Base-by-base conservation (phyloP, 169 alveolate species). In the Toxoplasma gondii region DNA sequence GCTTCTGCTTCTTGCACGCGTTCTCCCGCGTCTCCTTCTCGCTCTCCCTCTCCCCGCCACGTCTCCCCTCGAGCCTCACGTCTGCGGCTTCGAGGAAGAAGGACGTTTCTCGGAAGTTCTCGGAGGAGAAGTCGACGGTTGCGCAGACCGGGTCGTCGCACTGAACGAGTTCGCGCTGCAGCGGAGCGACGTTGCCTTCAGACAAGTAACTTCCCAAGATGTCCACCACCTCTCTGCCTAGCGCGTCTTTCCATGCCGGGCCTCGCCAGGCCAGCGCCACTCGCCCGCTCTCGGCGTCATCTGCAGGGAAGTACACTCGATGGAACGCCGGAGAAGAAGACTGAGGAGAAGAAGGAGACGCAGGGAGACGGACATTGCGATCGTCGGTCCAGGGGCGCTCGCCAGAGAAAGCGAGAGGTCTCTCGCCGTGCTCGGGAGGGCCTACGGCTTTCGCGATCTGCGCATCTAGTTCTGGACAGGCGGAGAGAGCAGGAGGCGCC, bases 251-350 rank as follows among this genome's bases (percentile, higher is more conserved):
- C 91, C 91, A 86, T 49, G 70, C 80, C 5, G 91, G 80, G 2
- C 91, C 91, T 12, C 91, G 41, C 91, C 91, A 86, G n/a, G 64
- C 91, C 80, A 86, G 38, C 31, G 49, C 78, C 91, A 86, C 80
- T 19, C 78, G 74, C 91, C 70, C 78, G 41, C 80, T 49, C 49
- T 86, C 91, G 0, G 31, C 49, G 39, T 38, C 88, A 36, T 82
- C 88, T 5, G 88, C 88, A 7, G 88, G 88, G 36, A 82, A 82
- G 19, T 24, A 36, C 88, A 41, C 49, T 17, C 84, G 84, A 34
- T 74, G 45, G 29, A 22, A 69, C 31, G 41, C 41, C 82, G 82
- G 38, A 12, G 38, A 69, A 34, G 31, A 69, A n/a, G 10, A 74
- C 31, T 7, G 58, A 12, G 58, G 12, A 49, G 58, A 12, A 16